phyloP scores from a whole-genome alignment of 257 asterid genomes.

The Capsicum pubescens region DNA sequence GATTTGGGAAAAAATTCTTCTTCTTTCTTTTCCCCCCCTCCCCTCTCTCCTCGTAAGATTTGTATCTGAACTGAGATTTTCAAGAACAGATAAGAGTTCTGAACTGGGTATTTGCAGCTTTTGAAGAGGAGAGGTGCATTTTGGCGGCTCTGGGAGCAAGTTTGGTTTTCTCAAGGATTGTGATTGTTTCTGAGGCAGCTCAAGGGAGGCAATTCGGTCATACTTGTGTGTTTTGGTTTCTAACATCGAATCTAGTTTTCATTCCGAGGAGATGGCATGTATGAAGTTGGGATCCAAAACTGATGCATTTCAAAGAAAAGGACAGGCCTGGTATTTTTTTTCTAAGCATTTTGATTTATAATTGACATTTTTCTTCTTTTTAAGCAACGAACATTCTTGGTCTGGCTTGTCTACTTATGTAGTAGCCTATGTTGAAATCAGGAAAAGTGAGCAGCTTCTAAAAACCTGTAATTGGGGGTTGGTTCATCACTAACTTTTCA shows the following conservation, averaged over 20 bases:
- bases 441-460: background rate
- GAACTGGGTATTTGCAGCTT: conserved; percentile 33
- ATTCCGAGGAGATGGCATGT: conserved; percentile 72
- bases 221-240: conserved; percentile 28
- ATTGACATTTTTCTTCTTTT: background rate
- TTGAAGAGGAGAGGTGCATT: background rate
- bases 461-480: background rate
- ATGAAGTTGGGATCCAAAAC: conserved; percentile 94
- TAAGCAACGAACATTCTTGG: background rate
- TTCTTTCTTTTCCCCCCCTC: background rate
- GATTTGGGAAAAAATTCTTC: conserved; percentile 36
- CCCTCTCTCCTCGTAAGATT: background rate
- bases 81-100: conserved; percentile 17
- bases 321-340: conserved; percentile 78
- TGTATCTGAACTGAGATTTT: conserved; percentile 19
- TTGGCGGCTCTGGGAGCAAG: conserved; percentile 24
- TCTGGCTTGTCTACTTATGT: too few relatives aligned
- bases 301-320: conserved; percentile 91
- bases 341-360: background rate
- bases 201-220: background rate
- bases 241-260: conserved; percentile 14
- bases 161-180: background rate
- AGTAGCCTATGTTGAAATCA: too few relatives aligned
- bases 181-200: background rate
- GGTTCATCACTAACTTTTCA: background rate